Base-by-base conservation (phyloP, 2,329 filamentous ascomycete species). In the Alternaria arbusti region DNA sequence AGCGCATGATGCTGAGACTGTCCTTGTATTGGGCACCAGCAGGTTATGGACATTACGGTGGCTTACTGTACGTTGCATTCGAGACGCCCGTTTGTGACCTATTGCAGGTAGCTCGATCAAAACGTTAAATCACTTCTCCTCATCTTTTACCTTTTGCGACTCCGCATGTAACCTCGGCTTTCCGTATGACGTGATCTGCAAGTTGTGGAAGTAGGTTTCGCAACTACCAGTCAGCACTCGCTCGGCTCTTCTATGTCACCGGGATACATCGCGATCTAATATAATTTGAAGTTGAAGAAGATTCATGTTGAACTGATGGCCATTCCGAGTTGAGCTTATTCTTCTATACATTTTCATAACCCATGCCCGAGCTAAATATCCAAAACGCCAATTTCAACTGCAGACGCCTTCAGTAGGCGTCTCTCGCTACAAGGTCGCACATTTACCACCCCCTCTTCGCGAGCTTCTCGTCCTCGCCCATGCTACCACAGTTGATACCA, bases 401-500 rank as follows among this genome's bases (percentile, higher is more conserved):
- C 51, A 52, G 23, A 45, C 36, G 9, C 36, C 36, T 40, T 40
- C 36, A 40, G 36, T 17, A 40, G 36, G 36, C 1, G 36, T 40
- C 36, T 40, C 15, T 17, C 36, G 15, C 36, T 40, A 10, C 36
- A 40, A 17, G 15, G 15, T 17, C 36, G 36, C 36, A 40, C 1
- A 40, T 36, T 12, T 62, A 97, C 93, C 93, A 97, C 10, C 95
- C 95, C 63, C 95, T 86, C 64, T 89, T 90, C 28, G 94, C 91
- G 82, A 97, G 84, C 87, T 92, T 97, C 82, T 97, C 91, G 63
- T 86, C 86, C 57, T 92, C 88, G 66, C 86, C 85, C 90, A 98
- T 91, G 71, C 86, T 88, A 66, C 88, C 88, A 69, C 92, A 92
- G 82, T 95, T 97, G 77, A 98, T 93, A 25, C 96, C 96, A 11